Evolutionary conservation across 31 red algal species (phyloP).

Genomic region (Endocladia muricata): DNA sequence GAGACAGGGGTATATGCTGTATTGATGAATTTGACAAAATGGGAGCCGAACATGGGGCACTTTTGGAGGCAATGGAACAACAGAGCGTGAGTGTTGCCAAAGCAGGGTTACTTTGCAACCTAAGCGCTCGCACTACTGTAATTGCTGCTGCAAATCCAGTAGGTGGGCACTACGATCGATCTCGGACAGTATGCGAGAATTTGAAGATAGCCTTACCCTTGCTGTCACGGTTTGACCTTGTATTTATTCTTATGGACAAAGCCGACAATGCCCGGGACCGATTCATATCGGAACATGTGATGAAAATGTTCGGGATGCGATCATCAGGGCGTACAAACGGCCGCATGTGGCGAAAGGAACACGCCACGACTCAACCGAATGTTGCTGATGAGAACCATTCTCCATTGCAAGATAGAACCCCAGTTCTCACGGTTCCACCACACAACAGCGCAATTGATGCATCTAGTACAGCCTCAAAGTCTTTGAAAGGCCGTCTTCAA

Average conservation of each 20-base stretch:
- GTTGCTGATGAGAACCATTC: background rate
- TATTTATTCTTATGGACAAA: constrained; percentile 91
- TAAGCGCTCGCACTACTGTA: constrained; percentile 89
- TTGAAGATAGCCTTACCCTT: constrained; percentile 87
- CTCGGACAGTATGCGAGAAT: constrained; percentile 92
- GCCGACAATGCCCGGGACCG: constrained; percentile 79
- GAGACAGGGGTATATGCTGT: constrained; percentile 88
- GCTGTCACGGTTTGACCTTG: constrained; percentile 93
- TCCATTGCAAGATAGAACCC: background rate
- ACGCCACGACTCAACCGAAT: background rate
- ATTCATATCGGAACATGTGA: constrained; percentile 88
- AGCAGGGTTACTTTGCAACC: constrained; percentile 85
- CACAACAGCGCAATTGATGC: too few relatives aligned
- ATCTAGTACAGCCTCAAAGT: too few relatives aligned
- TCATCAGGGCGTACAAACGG: background rate
- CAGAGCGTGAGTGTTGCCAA: constrained; percentile 95
- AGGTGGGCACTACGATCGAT: constrained; percentile 89
- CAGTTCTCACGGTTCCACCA: too few relatives aligned
- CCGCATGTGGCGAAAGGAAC: constrained; percentile 6
- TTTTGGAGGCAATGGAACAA: constrained; percentile 99
- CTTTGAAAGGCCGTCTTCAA: constrained; percentile 31
- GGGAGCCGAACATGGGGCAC: constrained; percentile 85
- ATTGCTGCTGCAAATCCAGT: constrained; percentile 95
- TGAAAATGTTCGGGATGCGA: constrained; percentile 84
- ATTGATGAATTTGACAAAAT: constrained; percentile 99